Evolutionary conservation across 352 stramenopile species (phyloP).

Genomic region (Phytophthora pinifolia): DNA sequence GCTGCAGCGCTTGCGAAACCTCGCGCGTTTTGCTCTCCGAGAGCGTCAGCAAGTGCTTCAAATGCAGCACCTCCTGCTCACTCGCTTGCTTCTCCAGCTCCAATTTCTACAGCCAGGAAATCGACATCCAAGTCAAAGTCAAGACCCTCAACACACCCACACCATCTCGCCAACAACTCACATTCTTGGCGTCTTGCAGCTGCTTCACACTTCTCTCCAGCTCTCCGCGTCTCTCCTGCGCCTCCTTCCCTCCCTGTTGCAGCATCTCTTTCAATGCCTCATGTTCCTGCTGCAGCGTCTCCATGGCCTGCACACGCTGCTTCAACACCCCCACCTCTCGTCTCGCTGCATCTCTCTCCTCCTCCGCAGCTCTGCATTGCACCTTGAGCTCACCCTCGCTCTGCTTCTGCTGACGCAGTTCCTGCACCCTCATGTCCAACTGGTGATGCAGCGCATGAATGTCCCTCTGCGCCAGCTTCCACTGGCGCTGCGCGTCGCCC

Average conservation of each 20-base stretch:
- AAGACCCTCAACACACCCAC: not conserved
- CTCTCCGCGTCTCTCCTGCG: slow-evolving; percentile 14
- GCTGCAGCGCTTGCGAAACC: slow-evolving; percentile 38
- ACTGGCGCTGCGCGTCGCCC: slow-evolving; percentile 41
- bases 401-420: slow-evolving; percentile 44
- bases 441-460: slow-evolving; percentile 39
- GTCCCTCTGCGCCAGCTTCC: slow-evolving; percentile 46
- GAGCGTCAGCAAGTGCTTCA: slow-evolving; percentile 54
- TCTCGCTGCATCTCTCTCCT: slow-evolving; percentile 40
- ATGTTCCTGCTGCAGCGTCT: slow-evolving; percentile 42
- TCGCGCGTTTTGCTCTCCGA: slow-evolving; percentile 50
- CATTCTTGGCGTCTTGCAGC: slow-evolving; percentile 39
- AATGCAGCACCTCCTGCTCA: slow-evolving; percentile 52
- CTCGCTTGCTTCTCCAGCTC: slow-evolving; percentile 50
- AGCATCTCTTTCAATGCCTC: slow-evolving; percentile 33
- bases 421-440: slow-evolving; percentile 44
- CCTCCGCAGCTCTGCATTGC: slow-evolving; percentile 17
- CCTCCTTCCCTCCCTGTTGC: slow-evolving; percentile 32
- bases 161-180: slow-evolving; percentile 7
- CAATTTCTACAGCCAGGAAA: too few species aligned
- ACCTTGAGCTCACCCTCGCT: slow-evolving; percentile 29
- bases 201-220: slow-evolving; percentile 29
- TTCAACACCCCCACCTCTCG: slow-evolving; percentile 38
- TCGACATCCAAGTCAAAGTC: too few species aligned
- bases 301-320: slow-evolving; percentile 31